Conservation (phyloP, 352 stramenopile genomes). For the Phytopythium kandeliae region DNA sequence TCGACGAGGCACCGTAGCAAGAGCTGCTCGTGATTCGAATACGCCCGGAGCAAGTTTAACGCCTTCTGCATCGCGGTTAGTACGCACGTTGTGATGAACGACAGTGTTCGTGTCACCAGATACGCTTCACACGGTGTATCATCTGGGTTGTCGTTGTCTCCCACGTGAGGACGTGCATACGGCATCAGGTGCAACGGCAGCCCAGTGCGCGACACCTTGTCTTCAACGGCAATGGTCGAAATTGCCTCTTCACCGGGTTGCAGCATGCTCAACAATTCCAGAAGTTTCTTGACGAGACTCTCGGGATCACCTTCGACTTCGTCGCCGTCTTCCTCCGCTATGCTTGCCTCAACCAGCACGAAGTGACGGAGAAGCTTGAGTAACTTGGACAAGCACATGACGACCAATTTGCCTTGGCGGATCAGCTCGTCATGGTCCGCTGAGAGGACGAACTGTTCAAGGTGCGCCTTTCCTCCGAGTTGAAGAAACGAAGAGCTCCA, state of each 20-base stretch:
- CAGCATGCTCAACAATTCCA: constrained; percentile 34
- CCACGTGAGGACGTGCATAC: constrained; percentile 31
- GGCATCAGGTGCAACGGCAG: constrained; percentile 20
- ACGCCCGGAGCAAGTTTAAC: constrained; percentile 31
- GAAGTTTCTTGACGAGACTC: constrained; percentile 31
- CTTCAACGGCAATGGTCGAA: background rate
- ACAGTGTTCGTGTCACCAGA: constrained; percentile 47
- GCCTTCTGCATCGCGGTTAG: constrained; percentile 24
- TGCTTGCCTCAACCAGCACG: constrained; percentile 39
- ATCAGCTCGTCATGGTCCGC: constrained; percentile 26
- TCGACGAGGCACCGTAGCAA: constrained; percentile 41
- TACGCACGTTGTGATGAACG: constrained; percentile 36
- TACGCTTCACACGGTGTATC: constrained; percentile 45
- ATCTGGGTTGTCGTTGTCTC: constrained; percentile 42
- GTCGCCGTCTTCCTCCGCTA: constrained; percentile 23
- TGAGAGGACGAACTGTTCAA: constrained; percentile 49
- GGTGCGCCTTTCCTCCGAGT: constrained; percentile 48
- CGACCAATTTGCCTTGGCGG: constrained; percentile 33
- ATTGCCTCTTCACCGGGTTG: constrained; percentile 14
- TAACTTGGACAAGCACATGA: constrained; percentile 67
- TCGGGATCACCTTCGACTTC: constrained; percentile 14
- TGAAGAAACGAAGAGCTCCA: constrained; percentile 64
- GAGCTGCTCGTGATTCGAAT: constrained; percentile 28
- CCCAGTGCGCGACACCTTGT: constrained; percentile 3
- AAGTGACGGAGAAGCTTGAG: constrained; percentile 73